phyloP scores from a whole-genome alignment of 805 yeast species.

The Saturnispora mendoncae region DNA sequence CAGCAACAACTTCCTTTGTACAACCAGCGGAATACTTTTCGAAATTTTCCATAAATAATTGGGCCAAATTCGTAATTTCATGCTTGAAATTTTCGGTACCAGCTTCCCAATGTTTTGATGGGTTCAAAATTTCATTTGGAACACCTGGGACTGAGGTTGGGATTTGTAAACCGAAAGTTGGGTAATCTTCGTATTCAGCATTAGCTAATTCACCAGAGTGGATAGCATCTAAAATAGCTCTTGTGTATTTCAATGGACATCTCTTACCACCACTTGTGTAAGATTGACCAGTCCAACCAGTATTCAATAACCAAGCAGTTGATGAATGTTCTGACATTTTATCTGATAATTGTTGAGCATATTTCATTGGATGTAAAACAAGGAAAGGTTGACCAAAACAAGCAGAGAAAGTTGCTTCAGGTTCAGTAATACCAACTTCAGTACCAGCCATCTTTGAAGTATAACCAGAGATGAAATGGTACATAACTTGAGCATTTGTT shows the following conservation, averaged over 20 bases:
- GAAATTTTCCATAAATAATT: slow-evolving; percentile 78
- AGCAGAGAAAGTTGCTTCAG: slow-evolving; percentile 95
- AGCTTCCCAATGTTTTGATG: slow-evolving; percentile 69
- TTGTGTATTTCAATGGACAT: slow-evolving; percentile 94
- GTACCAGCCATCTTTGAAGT: slow-evolving; percentile 99
- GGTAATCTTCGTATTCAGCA: slow-evolving; percentile 76
- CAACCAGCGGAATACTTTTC: slow-evolving; percentile 75
- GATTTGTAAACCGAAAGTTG: slow-evolving; percentile 76
- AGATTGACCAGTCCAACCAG: slow-evolving; percentile 98
- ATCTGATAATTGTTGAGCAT: slow-evolving; percentile 91
- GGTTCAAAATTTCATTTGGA: slow-evolving; percentile 79
- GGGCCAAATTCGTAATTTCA: slow-evolving; percentile 62
- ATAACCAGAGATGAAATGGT: slow-evolving; percentile 97
- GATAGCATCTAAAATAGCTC: slow-evolving; percentile 90
- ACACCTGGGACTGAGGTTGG: slow-evolving; percentile 79
- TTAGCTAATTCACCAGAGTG: slow-evolving; percentile 82
- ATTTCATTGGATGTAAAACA: slow-evolving; percentile 95
- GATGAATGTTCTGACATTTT: slow-evolving; percentile 86
- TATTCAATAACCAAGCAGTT: slow-evolving; percentile 91
- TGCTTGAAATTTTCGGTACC: slow-evolving; percentile 42
- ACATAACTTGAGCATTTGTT: slow-evolving; percentile 94
- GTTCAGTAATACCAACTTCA: slow-evolving; percentile 97
- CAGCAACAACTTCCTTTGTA: slow-evolving; percentile 79
- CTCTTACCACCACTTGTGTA: slow-evolving; percentile 92
- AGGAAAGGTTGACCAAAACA: slow-evolving; percentile 99